These are phyloP conservation scores for Triticum timopheevii DNA, from an alignment of 176 grass and related monocot species.

Conservation along the genomic window DNA sequence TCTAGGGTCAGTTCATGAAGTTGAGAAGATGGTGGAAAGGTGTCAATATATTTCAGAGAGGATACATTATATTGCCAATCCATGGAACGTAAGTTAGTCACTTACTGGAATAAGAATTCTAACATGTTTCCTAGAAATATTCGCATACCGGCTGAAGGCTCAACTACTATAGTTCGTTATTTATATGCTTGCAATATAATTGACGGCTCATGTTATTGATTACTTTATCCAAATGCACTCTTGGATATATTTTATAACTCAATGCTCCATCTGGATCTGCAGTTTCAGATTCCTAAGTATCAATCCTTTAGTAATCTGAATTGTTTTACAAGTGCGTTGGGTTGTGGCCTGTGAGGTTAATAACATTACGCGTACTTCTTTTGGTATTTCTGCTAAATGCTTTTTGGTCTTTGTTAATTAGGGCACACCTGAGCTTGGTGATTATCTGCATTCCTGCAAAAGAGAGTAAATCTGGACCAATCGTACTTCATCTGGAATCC, in stretches of 20 bases:
- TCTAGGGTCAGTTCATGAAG: conserved; percentile 53
- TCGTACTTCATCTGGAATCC: conserved; percentile 91
- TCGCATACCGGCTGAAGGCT: too few species aligned
- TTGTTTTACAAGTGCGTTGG: not conserved
- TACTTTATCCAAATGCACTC: not conserved
- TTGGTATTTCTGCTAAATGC: conserved; percentile 2
- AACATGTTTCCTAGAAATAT: too few species aligned
- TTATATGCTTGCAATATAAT: conserved; percentile 11
- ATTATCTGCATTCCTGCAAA: conserved; percentile 84
- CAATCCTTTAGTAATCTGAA: not conserved
- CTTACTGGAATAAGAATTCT: conserved; percentile 3
- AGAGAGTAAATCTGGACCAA: conserved; percentile 63
- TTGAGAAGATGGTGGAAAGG: conserved; percentile 99
- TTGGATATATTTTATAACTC: not conserved
- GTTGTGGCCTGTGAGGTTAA: not conserved
- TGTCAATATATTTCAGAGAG: conserved; percentile 79
- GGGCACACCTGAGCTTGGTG: conserved; percentile 88
- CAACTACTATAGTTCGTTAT: too few species aligned
- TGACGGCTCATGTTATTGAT: not conserved
- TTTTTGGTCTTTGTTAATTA: conserved; percentile 35
- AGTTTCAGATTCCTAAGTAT: not conserved
- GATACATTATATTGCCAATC: conserved; percentile 88
- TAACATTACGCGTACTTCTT: not conserved
- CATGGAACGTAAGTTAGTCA: conserved; percentile 73
- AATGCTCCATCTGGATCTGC: not conserved